Evolutionary conservation across 116 monocot species (phyloP), one percentile per base, ranked within the genome.

Genomic region (Zostera marina): DNA sequence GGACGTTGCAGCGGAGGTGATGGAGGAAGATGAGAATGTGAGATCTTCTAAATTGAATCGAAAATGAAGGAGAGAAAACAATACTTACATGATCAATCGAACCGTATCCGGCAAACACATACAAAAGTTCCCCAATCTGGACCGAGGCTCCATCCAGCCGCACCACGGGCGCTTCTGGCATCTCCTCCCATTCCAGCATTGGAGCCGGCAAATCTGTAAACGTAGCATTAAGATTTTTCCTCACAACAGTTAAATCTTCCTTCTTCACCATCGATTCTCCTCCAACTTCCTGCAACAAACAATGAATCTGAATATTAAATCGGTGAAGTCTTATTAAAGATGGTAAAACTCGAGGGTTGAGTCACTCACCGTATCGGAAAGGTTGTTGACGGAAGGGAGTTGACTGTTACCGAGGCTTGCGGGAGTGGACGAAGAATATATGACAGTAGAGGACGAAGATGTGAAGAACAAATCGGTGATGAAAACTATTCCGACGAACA

Each of bases 91-190:
- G 62, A 59, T 96, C 76, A 76, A 96, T 85, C 59, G 90, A 89
- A 14, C 90, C 86, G 61, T 89, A 86, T 68, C 90, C 96, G 63
- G 85, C 82, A 73, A 96, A 96, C 7, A 90, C 86, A 49, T 74
- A 96, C n/a, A 96, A 58, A 16, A 85, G 83, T 60, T 90, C 60
- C 65, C 78, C 80, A 43, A 89, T 80, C 67, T 96, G 96, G 39
- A 96, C 70, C 16, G 90, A 85, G 57, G 96, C 89, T 12, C 96
- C 96, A 66, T 96, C 96, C 17, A 96, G 47, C 40, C 96, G 77
- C 25, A 74, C 69, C 12, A 96, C 96, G n/a, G 96, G 96, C 51
- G 96, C 82, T 51, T 70, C 66, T 17, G 72, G 74, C 96, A 89
- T 96, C 70, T 89, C 76, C 54, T 96, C 83, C 96, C 96, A 96